Base-by-base conservation (phyloP, 768 basidiomycete genomes). In the Mycena chlorophos region DNA sequence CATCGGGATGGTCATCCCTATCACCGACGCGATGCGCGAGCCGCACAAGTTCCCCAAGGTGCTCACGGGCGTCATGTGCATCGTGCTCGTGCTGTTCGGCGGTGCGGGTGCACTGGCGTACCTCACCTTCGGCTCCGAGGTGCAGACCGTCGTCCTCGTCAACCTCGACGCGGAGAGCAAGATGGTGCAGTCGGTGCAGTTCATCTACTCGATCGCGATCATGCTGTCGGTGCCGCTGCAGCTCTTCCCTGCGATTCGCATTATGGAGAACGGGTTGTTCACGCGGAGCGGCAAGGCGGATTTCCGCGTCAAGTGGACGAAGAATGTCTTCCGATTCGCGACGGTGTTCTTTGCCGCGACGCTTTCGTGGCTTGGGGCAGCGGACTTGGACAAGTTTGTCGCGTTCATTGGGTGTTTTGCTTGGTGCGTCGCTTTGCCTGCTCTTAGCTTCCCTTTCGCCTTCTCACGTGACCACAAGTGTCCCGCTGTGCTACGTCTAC, bases 1-100 rank as follows among this genome's bases (percentile, higher is more conserved):
- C 8, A 93, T 99, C 62, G 97, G 96, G 46, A 75, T 98, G 72
- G 88, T 99, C 59, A 91, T 99, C 58, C 97, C 97, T n/a, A 97
- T 99, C 65, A 93, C 92, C 13, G 95, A 99, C 68, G 87, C 95
- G 4, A 99, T 99, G 97, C 81, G 83, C 23, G 94, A 98, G 67
- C 97, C 97, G 2, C 86, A 82, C 65, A 94, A 93, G 72, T 98
- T 98, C 81, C 94, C 96, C 4, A 75, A 71, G 46, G 92, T 88
- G 3, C 72, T 99, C 45, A 90, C 91, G 8, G 89, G 87, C 12
- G 95, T 98, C 54, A 98, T 99, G 94, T 65, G 88, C n/a, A 85
- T 87, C 71, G 78, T 94, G 54, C 46, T 67, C 85, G 85, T 91
- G 25, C 80, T 98, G 3, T 96, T 96, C 66, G 91, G 90, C 48